These are phyloP conservation scores for Echium plantagineum DNA, from an alignment of 257 asterid genomes.

Conservation along the genomic window DNA sequence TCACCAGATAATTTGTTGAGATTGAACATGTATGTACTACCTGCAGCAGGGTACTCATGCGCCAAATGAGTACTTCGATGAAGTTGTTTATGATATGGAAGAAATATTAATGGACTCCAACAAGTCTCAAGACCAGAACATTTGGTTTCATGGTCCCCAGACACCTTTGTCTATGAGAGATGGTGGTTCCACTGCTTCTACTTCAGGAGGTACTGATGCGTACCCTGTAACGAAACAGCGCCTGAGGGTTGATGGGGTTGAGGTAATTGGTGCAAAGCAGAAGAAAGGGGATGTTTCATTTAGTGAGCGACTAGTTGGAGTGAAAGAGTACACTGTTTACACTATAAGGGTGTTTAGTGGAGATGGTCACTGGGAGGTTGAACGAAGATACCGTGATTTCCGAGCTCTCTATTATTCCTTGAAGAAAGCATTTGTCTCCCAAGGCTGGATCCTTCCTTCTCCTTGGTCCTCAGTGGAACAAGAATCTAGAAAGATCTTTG, in stretches of 20 bases:
- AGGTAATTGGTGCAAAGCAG: constrained; percentile 75
- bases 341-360: constrained; percentile 60
- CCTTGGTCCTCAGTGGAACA: constrained; percentile 71
- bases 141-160: constrained; percentile 31
- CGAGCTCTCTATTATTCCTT: constrained; percentile 44
- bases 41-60: constrained; percentile 48
- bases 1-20: background rate
- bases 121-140: constrained; percentile 39
- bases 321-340: constrained; percentile 64
- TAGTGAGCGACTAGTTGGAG: constrained; percentile 84
- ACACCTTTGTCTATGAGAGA: constrained; percentile 57
- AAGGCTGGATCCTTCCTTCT: constrained; percentile 67
- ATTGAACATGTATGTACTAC: background rate
- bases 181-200: constrained; percentile 86
- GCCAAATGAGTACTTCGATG: constrained; percentile 52
- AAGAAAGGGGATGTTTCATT: constrained; percentile 73
- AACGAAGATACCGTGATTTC: constrained; percentile 85
- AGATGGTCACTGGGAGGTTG: constrained; percentile 69
- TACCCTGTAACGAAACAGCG: constrained; percentile 37
- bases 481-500: constrained; percentile 76
- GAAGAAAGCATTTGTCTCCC: constrained; percentile 57
- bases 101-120: constrained; percentile 75
- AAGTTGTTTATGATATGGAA: constrained; percentile 89
- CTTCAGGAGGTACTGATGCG: constrained; percentile 60
- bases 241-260: constrained; percentile 50